Conservation (phyloP, 805 yeast genomes). For the Yamadazyma ubonensis region DNA sequence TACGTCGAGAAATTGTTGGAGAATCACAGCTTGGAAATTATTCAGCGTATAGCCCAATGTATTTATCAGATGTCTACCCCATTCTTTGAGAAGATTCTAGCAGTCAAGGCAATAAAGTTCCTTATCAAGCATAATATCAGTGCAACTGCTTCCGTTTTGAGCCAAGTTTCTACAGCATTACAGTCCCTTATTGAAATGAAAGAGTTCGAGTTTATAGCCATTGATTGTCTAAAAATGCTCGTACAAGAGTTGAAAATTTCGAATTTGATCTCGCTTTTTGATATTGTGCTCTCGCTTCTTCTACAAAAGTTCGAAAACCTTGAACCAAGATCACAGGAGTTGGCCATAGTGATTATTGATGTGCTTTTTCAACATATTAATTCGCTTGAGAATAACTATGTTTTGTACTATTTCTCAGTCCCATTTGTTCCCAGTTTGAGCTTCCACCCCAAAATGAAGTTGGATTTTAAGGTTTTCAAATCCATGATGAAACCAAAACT, state of each 20-base stretch:
- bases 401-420: constrained; percentile 53
- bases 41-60: constrained; percentile 75
- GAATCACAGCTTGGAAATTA: constrained; percentile 67
- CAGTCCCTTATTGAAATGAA: constrained; percentile 72
- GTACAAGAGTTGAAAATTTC: constrained; percentile 54
- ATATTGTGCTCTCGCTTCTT: constrained; percentile 69
- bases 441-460: constrained; percentile 17
- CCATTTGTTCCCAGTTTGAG: constrained; percentile 43
- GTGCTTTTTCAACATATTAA: constrained; percentile 31
- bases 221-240: constrained; percentile 67
- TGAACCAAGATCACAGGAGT: constrained; percentile 44
- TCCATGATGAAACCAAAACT: constrained; percentile 33
- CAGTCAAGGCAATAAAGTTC: constrained; percentile 71
- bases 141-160: constrained; percentile 56
- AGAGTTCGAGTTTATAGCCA: constrained; percentile 57
- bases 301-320: constrained; percentile 65
- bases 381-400: constrained; percentile 32
- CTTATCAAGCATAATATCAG: constrained; percentile 58
- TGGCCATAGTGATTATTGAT: constrained; percentile 54
- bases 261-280: constrained; percentile 65
- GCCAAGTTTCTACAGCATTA: constrained; percentile 83
- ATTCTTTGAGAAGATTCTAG: constrained; percentile 64
- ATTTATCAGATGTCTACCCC: constrained; percentile 75
- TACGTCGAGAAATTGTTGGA: constrained; percentile 39
- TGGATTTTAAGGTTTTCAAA: constrained; percentile 21